A percentile compares a stretch with the other conserved stretches of the same genome.
Conservation (phyloP, 1,139 yeast genomes). For the Kazachstania sp. region DNA sequence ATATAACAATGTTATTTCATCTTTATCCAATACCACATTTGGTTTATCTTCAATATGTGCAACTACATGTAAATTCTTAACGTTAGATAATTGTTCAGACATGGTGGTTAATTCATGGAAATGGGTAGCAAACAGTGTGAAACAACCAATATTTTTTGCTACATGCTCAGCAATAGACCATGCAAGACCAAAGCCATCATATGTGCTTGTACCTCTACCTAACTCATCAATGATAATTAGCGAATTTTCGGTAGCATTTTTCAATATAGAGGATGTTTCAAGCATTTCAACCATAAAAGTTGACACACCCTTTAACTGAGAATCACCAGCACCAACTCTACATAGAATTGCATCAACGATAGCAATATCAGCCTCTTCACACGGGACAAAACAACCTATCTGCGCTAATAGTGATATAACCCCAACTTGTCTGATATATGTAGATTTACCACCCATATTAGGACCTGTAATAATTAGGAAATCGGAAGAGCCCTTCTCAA, state of each 20-base stretch:
- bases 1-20: conserved; percentile 79
- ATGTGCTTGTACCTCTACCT: conserved; percentile 94
- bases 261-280: conserved; percentile 85
- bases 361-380: conserved; percentile 61
- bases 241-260: conserved; percentile 76
- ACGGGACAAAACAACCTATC: conserved; percentile 87
- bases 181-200: conserved; percentile 96
- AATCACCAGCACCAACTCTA: conserved; percentile 98
- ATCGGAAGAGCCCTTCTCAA: conserved; percentile 45
- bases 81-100: conserved; percentile 52
- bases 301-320: conserved; percentile 91
- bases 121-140: conserved; percentile 90
- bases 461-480: conserved; percentile 92
- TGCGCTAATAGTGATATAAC: conserved; percentile 86
- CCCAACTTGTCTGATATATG: conserved; percentile 87
- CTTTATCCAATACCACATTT: conserved; percentile 37
- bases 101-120: conserved; percentile 88
- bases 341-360: conserved; percentile 88
- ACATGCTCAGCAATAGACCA: conserved; percentile 92
- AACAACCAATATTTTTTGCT: conserved; percentile 60
- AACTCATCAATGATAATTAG: conserved; percentile 88
- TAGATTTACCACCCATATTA: conserved; percentile 97
- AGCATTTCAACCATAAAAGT: conserved; percentile 98
- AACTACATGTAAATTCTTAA: conserved; percentile 82
- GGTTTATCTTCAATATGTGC: conserved; percentile 61